Conservation (phyloP, 2,329 filamentous ascomycete genomes). For the Ophiognomonia clavigignenti-juglandacearum region DNA sequence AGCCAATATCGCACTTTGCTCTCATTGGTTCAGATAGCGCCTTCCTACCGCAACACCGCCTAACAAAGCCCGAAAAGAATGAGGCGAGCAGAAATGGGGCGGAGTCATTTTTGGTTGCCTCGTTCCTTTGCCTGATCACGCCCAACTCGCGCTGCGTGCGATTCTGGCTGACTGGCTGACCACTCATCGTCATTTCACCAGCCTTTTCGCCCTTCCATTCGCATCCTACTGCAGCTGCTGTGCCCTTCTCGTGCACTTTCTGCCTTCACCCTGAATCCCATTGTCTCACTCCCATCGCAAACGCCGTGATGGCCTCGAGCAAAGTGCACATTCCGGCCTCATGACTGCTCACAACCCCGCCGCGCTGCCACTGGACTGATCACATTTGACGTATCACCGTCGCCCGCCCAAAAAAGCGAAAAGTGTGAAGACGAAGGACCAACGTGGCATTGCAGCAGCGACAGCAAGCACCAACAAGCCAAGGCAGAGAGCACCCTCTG, state of each 20-base stretch:
- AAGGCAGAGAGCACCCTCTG: not conserved
- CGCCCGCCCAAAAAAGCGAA: not conserved
- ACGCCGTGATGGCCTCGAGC: not conserved
- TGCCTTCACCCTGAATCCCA: not conserved
- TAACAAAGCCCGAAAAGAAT: not conserved
- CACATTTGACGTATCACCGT: not conserved
- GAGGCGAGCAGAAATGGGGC: slow-evolving; percentile 5
- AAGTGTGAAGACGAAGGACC: too few species aligned
- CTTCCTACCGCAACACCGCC: slow-evolving; percentile 4
- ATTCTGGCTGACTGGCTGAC: too few species aligned
- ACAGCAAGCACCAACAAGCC: not conserved
- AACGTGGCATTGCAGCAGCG: too few species aligned
- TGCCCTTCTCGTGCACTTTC: too few species aligned
- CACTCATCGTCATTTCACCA: too few species aligned
- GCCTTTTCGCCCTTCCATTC: not conserved
- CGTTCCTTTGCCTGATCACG: not conserved
- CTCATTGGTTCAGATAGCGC: slow-evolving; percentile 7
- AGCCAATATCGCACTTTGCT: not conserved
- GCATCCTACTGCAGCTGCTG: too few species aligned
- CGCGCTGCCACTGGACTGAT: too few species aligned
- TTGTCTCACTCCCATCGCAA: too few species aligned
- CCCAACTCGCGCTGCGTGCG: not conserved
- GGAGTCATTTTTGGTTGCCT: slow-evolving; percentile 9
- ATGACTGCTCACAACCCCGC: not conserved
- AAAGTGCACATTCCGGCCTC: not conserved